Base-by-base conservation (phyloP, 331 rosid species). In the Arachis monticola region DNA sequence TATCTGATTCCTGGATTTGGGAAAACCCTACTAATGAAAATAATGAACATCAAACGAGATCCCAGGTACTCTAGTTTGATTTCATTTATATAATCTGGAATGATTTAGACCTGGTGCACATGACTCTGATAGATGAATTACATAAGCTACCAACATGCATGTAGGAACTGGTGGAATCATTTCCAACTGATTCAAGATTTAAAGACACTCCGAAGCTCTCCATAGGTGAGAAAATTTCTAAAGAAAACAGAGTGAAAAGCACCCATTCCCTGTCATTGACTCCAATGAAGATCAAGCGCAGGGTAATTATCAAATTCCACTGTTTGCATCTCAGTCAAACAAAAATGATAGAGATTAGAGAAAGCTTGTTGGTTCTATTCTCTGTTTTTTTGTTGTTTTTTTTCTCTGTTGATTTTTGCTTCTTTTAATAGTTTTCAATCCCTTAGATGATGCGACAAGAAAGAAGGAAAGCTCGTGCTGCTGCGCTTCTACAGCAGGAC, bases 1-100 rank as follows among this genome's bases (percentile, higher is more conserved):
- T 94, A 27, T 94, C 98, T 32, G 86, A 92, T 77, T 94, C 98
- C 32, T 94, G 98, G 98, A 85, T 90, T 42, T 84, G 91, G 93
- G 95, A 94, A 85, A 88, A 88, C 74, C 91, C 94, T 66, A 67
- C 47, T 76, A 80, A 83, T 81, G 87, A 76, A 41, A 78, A 70
- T 71, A 76, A 67, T 72, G 88, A 72, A n/a, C 88, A 70, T 80
- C 84, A 87, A 73, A 78, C 65, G 83, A 84, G 62, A 75, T 79
- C 88, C 52, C 83, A 85, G 97, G 97, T 94, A 87, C 72, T 38
- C 73, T 60, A 10, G 65, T 61, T 67, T 60, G 68, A 78, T 65
- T 78, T 62, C 7, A 22, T 64, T 61, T 47, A 52, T 58, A 47
- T 7, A 32, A 12, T 52, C 57, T 64, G 60, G 68, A 63, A 72